Base-by-base conservation (phyloP, 805 yeast genomes). In the Grigorovia yakushimaensis region DNA sequence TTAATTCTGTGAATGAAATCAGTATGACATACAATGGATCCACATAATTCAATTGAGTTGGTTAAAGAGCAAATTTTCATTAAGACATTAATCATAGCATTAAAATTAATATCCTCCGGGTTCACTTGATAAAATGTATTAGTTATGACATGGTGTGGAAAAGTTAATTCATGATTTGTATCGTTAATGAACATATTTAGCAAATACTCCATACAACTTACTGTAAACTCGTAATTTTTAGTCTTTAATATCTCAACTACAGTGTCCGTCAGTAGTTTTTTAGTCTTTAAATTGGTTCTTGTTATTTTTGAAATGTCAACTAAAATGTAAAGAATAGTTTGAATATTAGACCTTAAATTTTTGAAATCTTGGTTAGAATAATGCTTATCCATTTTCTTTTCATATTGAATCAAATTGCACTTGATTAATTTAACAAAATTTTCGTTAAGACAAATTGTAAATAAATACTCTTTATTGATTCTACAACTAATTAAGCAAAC, bases 91-190 rank as follows among this genome's bases (percentile, higher is more conserved):
- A 64, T 51, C 27, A 57, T 58, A 19, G 58, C 56, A 11, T 59
- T 61, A 45, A 60, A 59, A n/a, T 59, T 52, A 10, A 53, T 44
- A 24, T 58, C 56, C 33, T 57, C 52, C 17, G 54, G 55, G n/a
- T 50, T 51, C 13, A 59, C 50, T 15, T 44, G 43, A 39, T 49
- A 59, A 44, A 60, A 59, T 4, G 60, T 54, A 15, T n/a, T 33
- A 15, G 15, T n/a, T n/a, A 33, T 33, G 17, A 13, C 48, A 50
- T 3, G 50, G 45, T 18, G 58, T 18, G 19, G 37, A 15, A 18
- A 41, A 18, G 8, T 27, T 18, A 30, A 18, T 27, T 41, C 36
- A 5, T 10, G 19, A 17, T 41, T 27, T 9, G 17, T 27, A 18
- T 27, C 43, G 13, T 27, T 27, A 11, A 23, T 30, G 39, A 42